These are phyloP conservation scores for Penicillium sp. DNA, from an alignment of 2,329 filamentous ascomycete species.

Conservation along the genomic window DNA sequence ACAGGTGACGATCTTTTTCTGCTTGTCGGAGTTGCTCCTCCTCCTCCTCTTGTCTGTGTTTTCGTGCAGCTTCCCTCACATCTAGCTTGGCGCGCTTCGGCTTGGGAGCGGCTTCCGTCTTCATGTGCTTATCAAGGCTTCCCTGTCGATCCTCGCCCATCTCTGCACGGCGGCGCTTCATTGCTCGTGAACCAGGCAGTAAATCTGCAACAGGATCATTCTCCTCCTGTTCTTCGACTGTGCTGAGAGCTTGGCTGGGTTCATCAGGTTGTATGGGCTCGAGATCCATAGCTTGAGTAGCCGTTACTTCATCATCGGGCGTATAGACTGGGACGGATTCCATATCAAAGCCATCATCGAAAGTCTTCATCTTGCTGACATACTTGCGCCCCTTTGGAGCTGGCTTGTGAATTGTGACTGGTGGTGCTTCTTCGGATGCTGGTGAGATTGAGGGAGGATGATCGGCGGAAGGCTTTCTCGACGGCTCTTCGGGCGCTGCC, in stretches of 20 bases:
- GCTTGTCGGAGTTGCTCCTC: constrained; percentile 42
- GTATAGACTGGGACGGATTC: constrained; percentile 47
- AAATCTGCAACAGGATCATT: constrained; percentile 72
- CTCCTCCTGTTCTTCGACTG: constrained; percentile 42
- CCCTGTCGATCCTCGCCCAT: constrained; percentile 58
- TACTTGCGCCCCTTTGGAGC: constrained; percentile 38
- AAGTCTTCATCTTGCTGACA: constrained; percentile 70
- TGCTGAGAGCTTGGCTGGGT: constrained; percentile 36
- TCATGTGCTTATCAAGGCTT: constrained; percentile 24
- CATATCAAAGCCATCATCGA: constrained; percentile 66
- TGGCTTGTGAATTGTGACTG: constrained; percentile 28
- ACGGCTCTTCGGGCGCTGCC: neutral
- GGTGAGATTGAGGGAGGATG: neutral
- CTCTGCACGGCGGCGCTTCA: constrained; percentile 78
- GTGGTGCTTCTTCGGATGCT: constrained; percentile 24
- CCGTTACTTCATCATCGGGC: constrained; percentile 33
- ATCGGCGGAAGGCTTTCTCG: neutral
- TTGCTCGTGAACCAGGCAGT: constrained; percentile 75
- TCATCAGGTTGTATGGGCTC: constrained; percentile 28
- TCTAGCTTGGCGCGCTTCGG: constrained; percentile 67
- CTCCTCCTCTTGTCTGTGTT: constrained; percentile 62
- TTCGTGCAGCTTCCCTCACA: constrained; percentile 68
- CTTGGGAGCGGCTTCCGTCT: constrained; percentile 46
- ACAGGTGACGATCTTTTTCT: constrained; percentile 62
- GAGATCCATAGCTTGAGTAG: constrained; percentile 32